phyloP scores from a whole-genome alignment of 2,329 filamentous ascomycete species.

The Mariannaea sp. region DNA sequence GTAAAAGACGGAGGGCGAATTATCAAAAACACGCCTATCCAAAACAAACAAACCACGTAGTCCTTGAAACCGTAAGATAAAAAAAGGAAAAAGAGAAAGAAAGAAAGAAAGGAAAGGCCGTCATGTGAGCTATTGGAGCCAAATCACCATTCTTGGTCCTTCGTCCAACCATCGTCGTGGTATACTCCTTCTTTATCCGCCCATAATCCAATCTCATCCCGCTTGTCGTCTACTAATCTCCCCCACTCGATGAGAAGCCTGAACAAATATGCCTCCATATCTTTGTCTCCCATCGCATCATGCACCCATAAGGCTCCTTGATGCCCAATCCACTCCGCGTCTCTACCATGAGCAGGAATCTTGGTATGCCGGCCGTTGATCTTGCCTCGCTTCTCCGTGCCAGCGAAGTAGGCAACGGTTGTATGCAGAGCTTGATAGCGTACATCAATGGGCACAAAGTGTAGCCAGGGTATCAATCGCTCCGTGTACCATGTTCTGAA shows the following conservation, averaged over 20 bases:
- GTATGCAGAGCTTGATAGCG: slow-evolving; percentile 75
- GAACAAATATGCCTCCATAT: slow-evolving; percentile 83
- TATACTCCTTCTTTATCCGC: slow-evolving; percentile 38
- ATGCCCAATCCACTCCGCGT: slow-evolving; percentile 68
- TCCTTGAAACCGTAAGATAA: background rate
- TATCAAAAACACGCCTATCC: background rate
- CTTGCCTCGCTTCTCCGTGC: slow-evolving; percentile 51
- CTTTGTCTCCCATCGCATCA: slow-evolving; percentile 67
- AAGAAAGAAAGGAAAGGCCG: background rate
- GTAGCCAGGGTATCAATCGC: slow-evolving; percentile 74
- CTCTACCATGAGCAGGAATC: slow-evolving; percentile 53
- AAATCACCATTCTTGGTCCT: slow-evolving; percentile 31
- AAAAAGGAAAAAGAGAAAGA: background rate
- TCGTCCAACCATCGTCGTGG: slow-evolving; percentile 40
- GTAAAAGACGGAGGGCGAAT: background rate
- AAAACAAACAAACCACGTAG: background rate
- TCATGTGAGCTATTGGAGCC: background rate
- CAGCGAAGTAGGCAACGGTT: slow-evolving; percentile 75
- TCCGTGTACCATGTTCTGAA: slow-evolving; percentile 83
- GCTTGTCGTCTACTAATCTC: slow-evolving; percentile 66
- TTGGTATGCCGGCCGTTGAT: slow-evolving; percentile 52
- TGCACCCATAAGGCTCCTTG: slow-evolving; percentile 68
- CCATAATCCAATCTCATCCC: slow-evolving; percentile 51
- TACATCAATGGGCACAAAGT: slow-evolving; percentile 79
- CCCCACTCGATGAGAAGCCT: slow-evolving; percentile 79